These are phyloP conservation scores for Sporobolomyces phaffii DNA, from an alignment of 768 basidiomycete species.

Conservation along the genomic window DNA sequence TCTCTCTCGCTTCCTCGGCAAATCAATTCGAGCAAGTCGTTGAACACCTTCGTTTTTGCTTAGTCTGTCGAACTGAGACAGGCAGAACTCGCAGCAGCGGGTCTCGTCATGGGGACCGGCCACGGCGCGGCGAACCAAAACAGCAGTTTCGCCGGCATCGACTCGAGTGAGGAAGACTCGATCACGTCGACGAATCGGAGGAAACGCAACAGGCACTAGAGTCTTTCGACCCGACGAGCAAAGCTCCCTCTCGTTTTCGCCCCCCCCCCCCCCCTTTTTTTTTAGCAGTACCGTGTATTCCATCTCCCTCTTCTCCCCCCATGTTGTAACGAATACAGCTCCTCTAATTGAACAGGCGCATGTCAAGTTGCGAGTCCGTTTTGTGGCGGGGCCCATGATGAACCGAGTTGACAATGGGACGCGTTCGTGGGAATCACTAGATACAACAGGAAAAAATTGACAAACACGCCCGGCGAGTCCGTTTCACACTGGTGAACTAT, in stretches of 20 bases:
- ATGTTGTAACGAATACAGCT: conserved; percentile 8
- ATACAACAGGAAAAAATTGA: no score
- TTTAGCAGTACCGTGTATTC: background rate
- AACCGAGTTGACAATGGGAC: no score
- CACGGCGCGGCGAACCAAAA: background rate
- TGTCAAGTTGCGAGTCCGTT: no score
- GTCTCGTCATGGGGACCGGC: background rate
- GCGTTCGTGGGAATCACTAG: no score
- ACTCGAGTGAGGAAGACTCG: conserved; percentile 27
- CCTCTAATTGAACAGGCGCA: no score
- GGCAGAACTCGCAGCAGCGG: conserved; percentile 16
- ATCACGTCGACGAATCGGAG: conserved; percentile 3
- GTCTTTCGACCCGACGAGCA: background rate
- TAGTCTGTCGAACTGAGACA: conserved; percentile 27
- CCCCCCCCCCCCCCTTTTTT: background rate
- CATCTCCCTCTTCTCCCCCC: no score
- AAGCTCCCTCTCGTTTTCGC: background rate
- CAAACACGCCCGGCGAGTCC: no score
- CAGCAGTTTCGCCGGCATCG: background rate
- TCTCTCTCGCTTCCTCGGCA: background rate
- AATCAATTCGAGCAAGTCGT: no score
- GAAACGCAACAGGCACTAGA: conserved; percentile 17
- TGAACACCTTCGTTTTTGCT: no score
- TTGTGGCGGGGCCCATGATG: no score
- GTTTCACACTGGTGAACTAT: conserved; percentile 3